These are phyloP conservation scores for Leishmania tropica DNA, from an alignment of 208 protist species.

Conservation along the genomic window DNA sequence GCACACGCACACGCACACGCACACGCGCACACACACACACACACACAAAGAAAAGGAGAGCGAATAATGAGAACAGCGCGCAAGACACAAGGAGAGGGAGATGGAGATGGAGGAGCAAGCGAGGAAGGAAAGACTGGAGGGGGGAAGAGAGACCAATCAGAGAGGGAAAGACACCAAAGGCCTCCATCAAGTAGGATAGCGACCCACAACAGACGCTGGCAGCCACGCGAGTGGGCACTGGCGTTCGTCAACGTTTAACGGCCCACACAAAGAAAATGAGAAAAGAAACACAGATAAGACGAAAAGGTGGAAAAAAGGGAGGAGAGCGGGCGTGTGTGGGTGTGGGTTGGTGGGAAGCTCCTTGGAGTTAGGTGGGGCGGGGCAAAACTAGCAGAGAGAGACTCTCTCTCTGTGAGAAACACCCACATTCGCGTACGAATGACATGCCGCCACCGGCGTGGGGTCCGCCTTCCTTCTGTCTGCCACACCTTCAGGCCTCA, in stretches of 20 bases:
- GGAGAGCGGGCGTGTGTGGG: not conserved
- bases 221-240: not conserved
- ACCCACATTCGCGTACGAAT: not conserved
- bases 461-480: not conserved
- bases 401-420: not conserved
- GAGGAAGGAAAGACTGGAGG: not conserved
- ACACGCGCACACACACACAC: not conserved
- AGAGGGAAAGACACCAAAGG: not conserved
- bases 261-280: not conserved
- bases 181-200: not conserved
- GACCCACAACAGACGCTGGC: not conserved
- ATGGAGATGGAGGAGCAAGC: not conserved
- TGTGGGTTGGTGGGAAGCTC: not conserved
- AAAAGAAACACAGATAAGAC: not conserved
- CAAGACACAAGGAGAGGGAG: not conserved
- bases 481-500: not conserved
- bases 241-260: not conserved
- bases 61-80: not conserved
- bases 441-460: not conserved
- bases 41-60: not conserved
- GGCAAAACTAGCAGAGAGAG: not conserved
- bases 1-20: not conserved
- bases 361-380: too few relatives aligned
- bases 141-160: not conserved
- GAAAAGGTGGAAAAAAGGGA: not conserved